Percentiles rank a stretch among this genome's conserved stretches.
Conservation (phyloP, 192 early-diverging fungal genomes). For the Kickxella alabastrina region DNA sequence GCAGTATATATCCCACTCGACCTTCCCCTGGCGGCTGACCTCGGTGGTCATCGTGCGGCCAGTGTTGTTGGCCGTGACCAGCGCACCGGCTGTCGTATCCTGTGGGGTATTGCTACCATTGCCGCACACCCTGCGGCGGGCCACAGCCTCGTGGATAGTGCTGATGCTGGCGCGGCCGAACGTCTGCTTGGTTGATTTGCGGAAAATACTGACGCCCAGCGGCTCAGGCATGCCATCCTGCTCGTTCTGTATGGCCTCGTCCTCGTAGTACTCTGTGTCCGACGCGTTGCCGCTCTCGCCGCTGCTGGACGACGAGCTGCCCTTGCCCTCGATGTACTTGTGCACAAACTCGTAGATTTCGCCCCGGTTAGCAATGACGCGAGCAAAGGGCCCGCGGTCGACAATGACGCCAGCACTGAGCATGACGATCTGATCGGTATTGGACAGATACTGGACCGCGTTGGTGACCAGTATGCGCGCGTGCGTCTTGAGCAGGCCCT, state of each 20-base stretch:
- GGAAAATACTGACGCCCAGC: conserved; percentile 9
- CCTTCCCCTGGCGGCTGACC: conserved; percentile 80
- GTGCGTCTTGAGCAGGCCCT: conserved; percentile 45
- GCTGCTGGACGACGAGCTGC: conserved; percentile 13
- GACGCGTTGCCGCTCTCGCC: conserved; percentile 27
- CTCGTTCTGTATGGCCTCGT: conserved; percentile 17
- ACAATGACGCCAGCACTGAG: conserved; percentile 49
- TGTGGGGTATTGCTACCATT: too few species aligned
- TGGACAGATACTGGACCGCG: conserved; percentile 53
- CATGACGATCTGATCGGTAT: conserved; percentile 47
- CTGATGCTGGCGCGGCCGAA: conserved; percentile 54
- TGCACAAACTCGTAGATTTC: conserved; percentile 50
- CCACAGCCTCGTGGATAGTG: conserved; percentile 18
- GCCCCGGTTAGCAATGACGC: conserved; percentile 43
- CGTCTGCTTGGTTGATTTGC: conserved; percentile 38
- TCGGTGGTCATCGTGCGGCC: conserved; percentile 64
- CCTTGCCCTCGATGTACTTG: conserved; percentile 26
- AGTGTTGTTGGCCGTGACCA: conserved; percentile 18
- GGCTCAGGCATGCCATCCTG: conserved; percentile 13
- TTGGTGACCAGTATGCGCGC: conserved; percentile 61
- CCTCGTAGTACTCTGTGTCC: conserved; percentile 33
- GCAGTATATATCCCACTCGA: conserved; percentile 71
- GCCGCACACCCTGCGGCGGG: conserved; percentile 5
- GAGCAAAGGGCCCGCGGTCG: conserved; percentile 50
- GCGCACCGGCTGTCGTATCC: not conserved